These are phyloP conservation scores for Sclerotiophoma versabilis DNA, from an alignment of 2,329 filamentous ascomycete species.

Conservation along the genomic window DNA sequence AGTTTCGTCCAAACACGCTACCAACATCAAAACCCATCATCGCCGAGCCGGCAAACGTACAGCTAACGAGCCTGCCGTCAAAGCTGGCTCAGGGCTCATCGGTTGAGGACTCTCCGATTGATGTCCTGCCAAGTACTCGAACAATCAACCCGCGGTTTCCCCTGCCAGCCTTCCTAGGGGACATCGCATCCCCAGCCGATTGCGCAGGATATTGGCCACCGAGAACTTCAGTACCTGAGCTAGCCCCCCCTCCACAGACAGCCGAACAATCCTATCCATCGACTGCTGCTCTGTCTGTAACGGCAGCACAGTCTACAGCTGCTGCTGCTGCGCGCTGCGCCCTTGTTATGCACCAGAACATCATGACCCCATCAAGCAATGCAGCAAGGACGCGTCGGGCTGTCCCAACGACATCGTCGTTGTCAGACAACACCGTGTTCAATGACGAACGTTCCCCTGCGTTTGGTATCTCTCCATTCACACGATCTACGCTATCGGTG, in stretches of 20 bases:
- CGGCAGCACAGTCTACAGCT: constrained; percentile 15
- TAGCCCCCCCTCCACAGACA: not conserved
- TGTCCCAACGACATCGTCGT: constrained; percentile 2
- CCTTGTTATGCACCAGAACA: not conserved
- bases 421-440: not conserved
- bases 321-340: constrained; percentile 17
- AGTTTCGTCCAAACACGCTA: constrained; percentile 27
- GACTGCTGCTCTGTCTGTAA: not conserved
- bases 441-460: not conserved
- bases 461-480: not conserved
- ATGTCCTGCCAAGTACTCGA: not conserved
- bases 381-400: not conserved
- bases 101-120: not conserved
- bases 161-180: constrained; percentile 22
- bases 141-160: constrained; percentile 13
- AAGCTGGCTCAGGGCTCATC: not conserved
- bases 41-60: not conserved
- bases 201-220: constrained; percentile 1
- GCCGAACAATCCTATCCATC: not conserved
- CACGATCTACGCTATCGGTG: not conserved
- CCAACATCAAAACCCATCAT: not conserved
- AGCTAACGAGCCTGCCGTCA: constrained; percentile 2
- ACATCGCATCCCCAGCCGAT: constrained; percentile 12
- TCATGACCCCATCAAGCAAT: not conserved
- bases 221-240: not conserved